Evolutionary conservation across 176 grass and related monocot species (phyloP).

Genomic region (Phoenix dactylifera): DNA sequence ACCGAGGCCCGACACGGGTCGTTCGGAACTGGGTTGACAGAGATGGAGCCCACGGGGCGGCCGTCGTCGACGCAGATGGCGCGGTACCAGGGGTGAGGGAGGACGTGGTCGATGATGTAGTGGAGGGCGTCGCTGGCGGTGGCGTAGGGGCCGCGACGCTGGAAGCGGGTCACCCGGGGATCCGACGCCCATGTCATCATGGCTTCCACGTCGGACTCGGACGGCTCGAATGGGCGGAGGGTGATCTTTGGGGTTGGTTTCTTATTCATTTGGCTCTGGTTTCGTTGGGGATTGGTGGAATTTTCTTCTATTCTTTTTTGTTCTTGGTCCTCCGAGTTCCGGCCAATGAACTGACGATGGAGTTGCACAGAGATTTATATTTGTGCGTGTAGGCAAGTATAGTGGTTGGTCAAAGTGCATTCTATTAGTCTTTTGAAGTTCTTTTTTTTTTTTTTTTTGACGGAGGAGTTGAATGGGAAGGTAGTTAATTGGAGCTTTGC

Average conservation of each 20-base stretch:
- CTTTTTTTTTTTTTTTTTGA: no score
- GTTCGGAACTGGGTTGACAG: slow-evolving; percentile 23
- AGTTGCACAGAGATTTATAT: no score
- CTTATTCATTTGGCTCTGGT: background rate
- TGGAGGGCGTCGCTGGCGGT: slow-evolving; percentile 31
- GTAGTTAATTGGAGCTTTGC: no score
- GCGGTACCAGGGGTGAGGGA: slow-evolving; percentile 71
- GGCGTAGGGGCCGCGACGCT: slow-evolving; percentile 42
- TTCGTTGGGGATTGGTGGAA: no score
- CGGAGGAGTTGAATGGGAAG: no score
- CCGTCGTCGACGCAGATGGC: slow-evolving; percentile 40
- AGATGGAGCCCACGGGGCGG: slow-evolving; percentile 45
- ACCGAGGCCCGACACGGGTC: slow-evolving; percentile 34
- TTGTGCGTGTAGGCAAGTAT: no score
- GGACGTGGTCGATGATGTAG: slow-evolving; percentile 52
- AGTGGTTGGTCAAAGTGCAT: no score
- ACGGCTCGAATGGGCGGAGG: slow-evolving; percentile 53
- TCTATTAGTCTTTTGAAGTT: no score
- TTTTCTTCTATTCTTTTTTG: no score
- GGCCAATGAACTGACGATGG: no score
- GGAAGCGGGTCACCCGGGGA: slow-evolving; percentile 50
- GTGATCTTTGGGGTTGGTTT: slow-evolving; percentile 13
- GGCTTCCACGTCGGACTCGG: slow-evolving; percentile 33
- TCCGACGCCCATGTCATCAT: slow-evolving; percentile 63
- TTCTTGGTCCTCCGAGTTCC: no score